Percentiles rank a stretch among this genome's conserved stretches.
These are phyloP conservation scores for Boletus huronensis DNA, from an alignment of 768 basidiomycete species.

Conservation along the genomic window DNA sequence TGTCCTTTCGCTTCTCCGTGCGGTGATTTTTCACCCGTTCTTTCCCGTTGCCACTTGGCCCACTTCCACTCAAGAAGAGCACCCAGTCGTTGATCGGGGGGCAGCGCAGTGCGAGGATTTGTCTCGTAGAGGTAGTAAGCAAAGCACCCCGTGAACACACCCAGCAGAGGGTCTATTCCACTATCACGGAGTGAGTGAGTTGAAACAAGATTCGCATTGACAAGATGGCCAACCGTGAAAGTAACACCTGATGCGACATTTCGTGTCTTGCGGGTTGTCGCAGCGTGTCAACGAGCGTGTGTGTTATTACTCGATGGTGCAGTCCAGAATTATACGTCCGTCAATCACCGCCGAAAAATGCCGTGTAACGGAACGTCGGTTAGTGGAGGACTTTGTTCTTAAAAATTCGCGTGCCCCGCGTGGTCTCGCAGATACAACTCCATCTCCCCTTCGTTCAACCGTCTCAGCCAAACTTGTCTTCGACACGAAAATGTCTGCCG, in stretches of 20 bases:
- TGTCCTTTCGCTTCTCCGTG: not conserved
- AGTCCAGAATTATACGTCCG: not conserved
- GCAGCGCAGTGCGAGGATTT: conserved; percentile 68
- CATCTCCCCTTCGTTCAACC: not conserved
- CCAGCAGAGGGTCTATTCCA: conserved; percentile 66
- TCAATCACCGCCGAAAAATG: conserved; percentile 23
- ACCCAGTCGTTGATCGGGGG: conserved; percentile 50
- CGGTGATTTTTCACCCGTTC: not conserved
- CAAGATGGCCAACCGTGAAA: conserved; percentile 30
- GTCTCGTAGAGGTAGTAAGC: conserved; percentile 81
- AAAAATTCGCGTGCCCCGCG: conserved; percentile 24
- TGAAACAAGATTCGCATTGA: not conserved
- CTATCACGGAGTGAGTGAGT: conserved; percentile 35
- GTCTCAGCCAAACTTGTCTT: not conserved
- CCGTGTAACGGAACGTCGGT: conserved; percentile 28
- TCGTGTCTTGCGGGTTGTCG: not conserved
- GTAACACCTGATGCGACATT: conserved; percentile 43
- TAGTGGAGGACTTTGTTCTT: conserved; percentile 14
- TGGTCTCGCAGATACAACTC: conserved; percentile 1
- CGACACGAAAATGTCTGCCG: conserved; percentile 42
- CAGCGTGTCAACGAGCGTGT: not conserved
- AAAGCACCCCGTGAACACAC: conserved; percentile 71
- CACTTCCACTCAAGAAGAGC: conserved; percentile 68
- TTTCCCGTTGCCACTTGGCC: conserved; percentile 36
- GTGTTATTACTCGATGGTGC: not conserved